Base-by-base conservation (phyloP, 768 basidiomycete species). In the Mycena pura region DNA sequence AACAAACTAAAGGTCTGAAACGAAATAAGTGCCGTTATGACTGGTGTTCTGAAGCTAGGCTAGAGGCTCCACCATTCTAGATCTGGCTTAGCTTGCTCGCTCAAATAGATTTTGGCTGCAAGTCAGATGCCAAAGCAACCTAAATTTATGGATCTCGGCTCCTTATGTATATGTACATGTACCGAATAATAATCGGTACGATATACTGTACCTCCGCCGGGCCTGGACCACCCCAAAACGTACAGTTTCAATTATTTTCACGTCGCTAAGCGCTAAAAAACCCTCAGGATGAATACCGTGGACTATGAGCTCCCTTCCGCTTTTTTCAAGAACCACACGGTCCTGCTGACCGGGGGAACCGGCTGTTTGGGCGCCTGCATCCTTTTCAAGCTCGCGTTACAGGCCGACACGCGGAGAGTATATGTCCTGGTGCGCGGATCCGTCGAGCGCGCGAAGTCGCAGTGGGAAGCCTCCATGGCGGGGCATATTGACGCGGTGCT, bases 351-450 rank as follows among this genome's bases (percentile, higher is more conserved):
- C n/a, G 56, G 56, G 0, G 46, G 8, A 0, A 57, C 56, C 14
- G 56, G 56, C 17, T 4, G 34, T 8, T 21, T 57, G 1, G 56
- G 56, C 27, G 56, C 36, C 1, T 57, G 56, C 27, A 6, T 57
- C 1, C 56, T 57, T 1, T 57, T 28, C 46, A 57, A 48, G 38
- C 38, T 57, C 3, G 56, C 28, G 10, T 5, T 57, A 1, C 1
- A 29, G 3, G n/a, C 41, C 19, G 41, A 41, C 0, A n/a, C 46
- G 6, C 15, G 6, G 5, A 29, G 24, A 27, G 48, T 57, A 17
- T 57, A 57, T 27, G 45, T 41, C n/a, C 55, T 57, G 3, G 45
- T 57, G 3, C 55, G 55, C 6, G 45, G 36, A 4, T 57, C 55
- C 1, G 13, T 11, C 1, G 55, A 6, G 31, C 25, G 34, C 1